These are phyloP conservation scores for Penicillium italicum DNA, from an alignment of 2,329 filamentous ascomycete genomes.

Conservation along the genomic window DNA sequence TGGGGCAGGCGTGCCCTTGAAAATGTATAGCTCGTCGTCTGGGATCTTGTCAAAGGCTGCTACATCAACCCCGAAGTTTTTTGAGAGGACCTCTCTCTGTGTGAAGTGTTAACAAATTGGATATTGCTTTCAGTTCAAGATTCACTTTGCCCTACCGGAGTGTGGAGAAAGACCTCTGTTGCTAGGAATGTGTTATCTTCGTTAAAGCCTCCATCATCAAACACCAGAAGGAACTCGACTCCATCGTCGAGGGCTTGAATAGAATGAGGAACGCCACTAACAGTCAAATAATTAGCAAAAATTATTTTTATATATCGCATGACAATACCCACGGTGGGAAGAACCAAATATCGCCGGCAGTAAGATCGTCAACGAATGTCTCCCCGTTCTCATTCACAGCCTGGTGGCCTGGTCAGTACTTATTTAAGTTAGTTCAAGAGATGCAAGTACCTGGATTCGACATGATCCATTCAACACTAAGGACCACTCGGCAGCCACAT, in stretches of 20 bases:
- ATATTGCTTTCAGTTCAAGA: not conserved
- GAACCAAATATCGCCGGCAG: slow-evolving; percentile 76
- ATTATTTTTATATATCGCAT: not conserved
- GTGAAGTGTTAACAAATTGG: not conserved
- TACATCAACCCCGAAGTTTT: slow-evolving; percentile 51
- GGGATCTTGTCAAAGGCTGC: slow-evolving; percentile 61
- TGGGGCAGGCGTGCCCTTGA: slow-evolving; percentile 63
- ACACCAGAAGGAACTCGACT: slow-evolving; percentile 62
- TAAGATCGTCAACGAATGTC: slow-evolving; percentile 72
- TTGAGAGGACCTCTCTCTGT: slow-evolving; percentile 51
- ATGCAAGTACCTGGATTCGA: slow-evolving; percentile 30
- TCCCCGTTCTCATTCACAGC: slow-evolving; percentile 57
- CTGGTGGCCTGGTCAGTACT: slow-evolving; percentile 12
- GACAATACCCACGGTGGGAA: slow-evolving; percentile 58
- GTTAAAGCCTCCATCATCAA: slow-evolving; percentile 58
- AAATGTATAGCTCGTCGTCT: slow-evolving; percentile 69
- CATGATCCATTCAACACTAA: slow-evolving; percentile 40
- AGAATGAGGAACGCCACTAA: slow-evolving; percentile 66
- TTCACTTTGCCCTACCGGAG: slow-evolving; percentile 24
- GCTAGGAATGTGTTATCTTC: slow-evolving; percentile 73
- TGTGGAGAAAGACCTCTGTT: slow-evolving; percentile 57
- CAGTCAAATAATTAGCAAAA: not conserved
- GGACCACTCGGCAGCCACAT: slow-evolving; percentile 40
- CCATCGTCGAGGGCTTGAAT: slow-evolving; percentile 69
- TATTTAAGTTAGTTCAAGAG: not conserved